phyloP scores from a whole-genome alignment of 805 yeast species.

The Barnettozyma pratensis region DNA sequence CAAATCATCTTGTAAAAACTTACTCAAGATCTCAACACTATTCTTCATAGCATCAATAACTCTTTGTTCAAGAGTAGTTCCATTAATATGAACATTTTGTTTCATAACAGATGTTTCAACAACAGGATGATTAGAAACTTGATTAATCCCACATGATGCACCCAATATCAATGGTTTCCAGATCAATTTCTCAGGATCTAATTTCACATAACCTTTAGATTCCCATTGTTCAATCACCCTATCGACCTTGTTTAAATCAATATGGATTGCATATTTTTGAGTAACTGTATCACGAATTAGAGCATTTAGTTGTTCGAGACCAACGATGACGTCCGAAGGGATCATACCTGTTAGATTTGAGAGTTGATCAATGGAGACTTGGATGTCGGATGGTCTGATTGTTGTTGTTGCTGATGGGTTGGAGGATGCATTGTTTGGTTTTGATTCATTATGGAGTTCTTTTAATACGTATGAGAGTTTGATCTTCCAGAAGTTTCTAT shows the following conservation, averaged over 20 bases:
- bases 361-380: constrained; percentile 53
- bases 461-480: constrained; percentile 44
- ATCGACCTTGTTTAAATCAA: constrained; percentile 42
- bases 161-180: constrained; percentile 87
- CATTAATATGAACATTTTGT: constrained; percentile 2
- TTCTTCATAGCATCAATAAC: constrained; percentile 30
- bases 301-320: constrained; percentile 71
- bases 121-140: constrained; percentile 27
- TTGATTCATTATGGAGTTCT: constrained; percentile 9
- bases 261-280: constrained; percentile 45
- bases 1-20: constrained; percentile 64
- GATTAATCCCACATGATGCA: constrained; percentile 79
- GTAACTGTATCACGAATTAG: constrained; percentile 43
- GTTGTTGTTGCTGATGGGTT: no score
- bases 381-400: constrained; percentile 5
- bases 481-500: constrained; percentile 81
- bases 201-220: constrained; percentile 41
- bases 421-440: background rate
- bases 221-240: constrained; percentile 45
- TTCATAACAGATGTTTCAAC: constrained; percentile 23
- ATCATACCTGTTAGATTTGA: constrained; percentile 79
- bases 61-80: background rate
- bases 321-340: constrained; percentile 80
- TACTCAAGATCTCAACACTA: constrained; percentile 51
- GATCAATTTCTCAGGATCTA: constrained; percentile 51